Evolutionary conservation across 2,329 filamentous ascomycete genomes (phyloP).

Genomic region (Ceratocystis huliohia): DNA sequence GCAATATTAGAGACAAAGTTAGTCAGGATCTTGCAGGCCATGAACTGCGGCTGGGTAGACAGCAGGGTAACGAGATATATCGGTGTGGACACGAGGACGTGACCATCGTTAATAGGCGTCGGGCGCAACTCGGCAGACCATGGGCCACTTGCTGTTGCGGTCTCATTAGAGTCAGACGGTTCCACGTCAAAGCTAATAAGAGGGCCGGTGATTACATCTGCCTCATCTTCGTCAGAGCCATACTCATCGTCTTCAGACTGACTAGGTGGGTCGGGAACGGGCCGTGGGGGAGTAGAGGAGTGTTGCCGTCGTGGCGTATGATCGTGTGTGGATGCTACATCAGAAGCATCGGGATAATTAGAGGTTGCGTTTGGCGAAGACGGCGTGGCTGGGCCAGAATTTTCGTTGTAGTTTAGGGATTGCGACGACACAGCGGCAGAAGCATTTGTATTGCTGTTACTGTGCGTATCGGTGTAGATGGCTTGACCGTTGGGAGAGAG

Average conservation of each 20-base stretch:
- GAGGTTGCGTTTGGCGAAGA: not conserved
- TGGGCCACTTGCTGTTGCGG: slow-evolving; percentile 33
- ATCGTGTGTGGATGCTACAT: not conserved
- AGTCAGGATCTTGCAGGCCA: slow-evolving; percentile 38
- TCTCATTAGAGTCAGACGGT: slow-evolving; percentile 40
- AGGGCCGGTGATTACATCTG: slow-evolving; percentile 42
- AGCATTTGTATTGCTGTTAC: not conserved
- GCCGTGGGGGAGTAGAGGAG: not conserved
- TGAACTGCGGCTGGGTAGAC: slow-evolving; percentile 36
- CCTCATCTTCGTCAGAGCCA: slow-evolving; percentile 44
- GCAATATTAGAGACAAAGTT: slow-evolving; percentile 33
- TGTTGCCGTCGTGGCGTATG: not conserved
- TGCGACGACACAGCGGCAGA: not conserved
- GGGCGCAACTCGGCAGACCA: slow-evolving; percentile 49
- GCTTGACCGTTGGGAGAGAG: not conserved
- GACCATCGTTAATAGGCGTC: slow-evolving; percentile 30
- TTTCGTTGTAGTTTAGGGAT: not conserved
- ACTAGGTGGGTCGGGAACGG: not conserved
- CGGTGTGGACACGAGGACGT: slow-evolving; percentile 24
- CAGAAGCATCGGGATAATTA: not conserved
- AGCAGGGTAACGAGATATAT: slow-evolving; percentile 38
- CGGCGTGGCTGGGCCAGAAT: not conserved
- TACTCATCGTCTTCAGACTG: slow-evolving; percentile 37
- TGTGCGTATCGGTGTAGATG: not conserved
- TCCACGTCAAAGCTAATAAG: slow-evolving; percentile 51